Percentiles rank a stretch among this genome's conserved stretches.
These are phyloP conservation scores for Collybia mongolica DNA, from an alignment of 768 basidiomycete genomes.

Conservation along the genomic window DNA sequence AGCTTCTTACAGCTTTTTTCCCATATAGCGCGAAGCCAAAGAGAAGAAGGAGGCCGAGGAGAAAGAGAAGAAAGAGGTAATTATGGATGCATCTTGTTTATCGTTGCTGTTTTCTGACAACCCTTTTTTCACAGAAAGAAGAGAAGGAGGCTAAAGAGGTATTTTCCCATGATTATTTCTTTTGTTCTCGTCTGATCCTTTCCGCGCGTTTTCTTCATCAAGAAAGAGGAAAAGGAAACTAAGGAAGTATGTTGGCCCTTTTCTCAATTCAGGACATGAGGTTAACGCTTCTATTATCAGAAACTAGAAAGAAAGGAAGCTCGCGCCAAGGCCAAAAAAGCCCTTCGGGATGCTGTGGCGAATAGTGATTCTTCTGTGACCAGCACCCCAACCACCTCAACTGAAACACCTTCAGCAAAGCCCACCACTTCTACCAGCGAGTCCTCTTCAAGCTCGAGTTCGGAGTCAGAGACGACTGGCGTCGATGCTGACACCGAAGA, in stretches of 20 bases:
- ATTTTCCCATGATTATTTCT: conserved; percentile 3
- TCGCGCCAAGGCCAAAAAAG: conserved; percentile 54
- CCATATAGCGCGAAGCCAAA: conserved; percentile 68
- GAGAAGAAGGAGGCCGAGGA: conserved; percentile 79
- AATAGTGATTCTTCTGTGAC: conserved; percentile 38
- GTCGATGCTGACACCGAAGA: conserved; percentile 77
- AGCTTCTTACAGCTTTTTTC: conserved; percentile 16
- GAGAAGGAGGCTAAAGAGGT: conserved; percentile 52
- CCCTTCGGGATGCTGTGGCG: conserved; percentile 31
- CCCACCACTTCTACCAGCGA: conserved; percentile 20
- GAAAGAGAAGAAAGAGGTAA: conserved; percentile 50
- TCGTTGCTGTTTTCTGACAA: neutral
- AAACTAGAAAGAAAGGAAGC: conserved; percentile 56
- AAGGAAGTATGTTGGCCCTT: conserved; percentile 46
- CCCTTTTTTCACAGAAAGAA: conserved; percentile 29
- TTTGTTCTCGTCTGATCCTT: neutral
- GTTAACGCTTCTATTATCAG: conserved; percentile 24
- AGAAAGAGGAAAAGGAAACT: conserved; percentile 53
- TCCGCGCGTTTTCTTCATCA: conserved; percentile 6
- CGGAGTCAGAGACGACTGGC: conserved; percentile 62
- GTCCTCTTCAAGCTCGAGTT: conserved; percentile 44
- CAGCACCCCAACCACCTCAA: conserved; percentile 27
- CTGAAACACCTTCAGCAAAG: conserved; percentile 32
- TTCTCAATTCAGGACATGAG: too few relatives aligned
- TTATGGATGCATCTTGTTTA: neutral